These are phyloP conservation scores for Metrosideros polymorpha DNA, from an alignment of 441 rosid genomes.

Conservation along the genomic window DNA sequence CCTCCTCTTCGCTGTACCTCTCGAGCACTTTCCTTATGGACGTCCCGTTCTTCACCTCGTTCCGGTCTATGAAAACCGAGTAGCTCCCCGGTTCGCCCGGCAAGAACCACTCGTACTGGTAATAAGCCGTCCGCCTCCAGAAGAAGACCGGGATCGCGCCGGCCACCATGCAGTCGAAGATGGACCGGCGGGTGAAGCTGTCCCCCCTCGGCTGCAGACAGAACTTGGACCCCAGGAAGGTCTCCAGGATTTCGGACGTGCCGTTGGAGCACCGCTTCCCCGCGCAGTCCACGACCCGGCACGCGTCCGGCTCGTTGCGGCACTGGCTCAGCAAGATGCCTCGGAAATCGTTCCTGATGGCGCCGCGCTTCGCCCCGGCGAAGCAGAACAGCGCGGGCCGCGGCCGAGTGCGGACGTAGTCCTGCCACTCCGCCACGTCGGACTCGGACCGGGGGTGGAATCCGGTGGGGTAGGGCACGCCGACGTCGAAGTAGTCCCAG, in stretches of 20 bases:
- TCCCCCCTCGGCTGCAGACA: slow-evolving; percentile 95
- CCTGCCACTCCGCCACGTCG: slow-evolving; percentile 71
- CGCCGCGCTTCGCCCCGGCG: slow-evolving; percentile 68
- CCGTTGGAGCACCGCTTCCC: slow-evolving; percentile 59
- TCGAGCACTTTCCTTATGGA: slow-evolving; percentile 51
- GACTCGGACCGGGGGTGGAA: slow-evolving; percentile 83
- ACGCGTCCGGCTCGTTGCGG: slow-evolving; percentile 30
- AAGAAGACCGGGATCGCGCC: slow-evolving; percentile 94
- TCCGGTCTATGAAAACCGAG: slow-evolving; percentile 74
- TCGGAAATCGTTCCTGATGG: slow-evolving; percentile 59
- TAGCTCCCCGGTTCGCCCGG: slow-evolving; percentile 59
- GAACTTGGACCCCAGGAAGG: slow-evolving; percentile 67
- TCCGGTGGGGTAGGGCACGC: slow-evolving; percentile 90
- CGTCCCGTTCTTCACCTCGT: slow-evolving; percentile 59
- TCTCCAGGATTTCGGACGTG: slow-evolving; percentile 57
- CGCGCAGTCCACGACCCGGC: slow-evolving; percentile 60
- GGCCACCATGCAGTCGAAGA: slow-evolving; percentile 87
- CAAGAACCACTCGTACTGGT: slow-evolving; percentile 84
- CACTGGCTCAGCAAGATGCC: slow-evolving; percentile 60
- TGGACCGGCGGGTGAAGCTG: slow-evolving; percentile 83
- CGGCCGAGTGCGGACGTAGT: slow-evolving; percentile 38
- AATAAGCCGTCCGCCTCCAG: slow-evolving; percentile 79
- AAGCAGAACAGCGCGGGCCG: slow-evolving; percentile 70
- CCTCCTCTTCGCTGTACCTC: slow-evolving; percentile 47
- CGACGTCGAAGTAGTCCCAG: slow-evolving; percentile 95